Conservation (phyloP, 176 grass and related monocot genomes). For the Neostapfia colusana region DNA sequence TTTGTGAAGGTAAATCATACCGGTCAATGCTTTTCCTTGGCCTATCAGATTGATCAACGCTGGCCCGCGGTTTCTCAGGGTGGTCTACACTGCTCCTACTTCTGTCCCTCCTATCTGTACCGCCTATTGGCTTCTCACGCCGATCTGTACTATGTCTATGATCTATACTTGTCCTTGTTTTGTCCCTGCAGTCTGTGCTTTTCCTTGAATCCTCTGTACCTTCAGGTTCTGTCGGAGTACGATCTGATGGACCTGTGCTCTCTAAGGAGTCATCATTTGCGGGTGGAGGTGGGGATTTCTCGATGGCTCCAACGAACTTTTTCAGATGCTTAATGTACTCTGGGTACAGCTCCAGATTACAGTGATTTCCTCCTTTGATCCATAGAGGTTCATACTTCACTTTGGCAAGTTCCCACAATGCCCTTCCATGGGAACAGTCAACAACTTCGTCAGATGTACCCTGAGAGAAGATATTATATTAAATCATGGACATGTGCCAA, state of each 20-base stretch:
- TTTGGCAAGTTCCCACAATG: constrained; percentile 85
- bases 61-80: constrained; percentile 60
- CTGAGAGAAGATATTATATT: constrained; percentile 46
- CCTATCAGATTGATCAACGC: constrained; percentile 76
- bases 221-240: constrained; percentile 39
- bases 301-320: constrained; percentile 77
- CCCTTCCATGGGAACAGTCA: constrained; percentile 84
- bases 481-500: constrained; percentile 1
- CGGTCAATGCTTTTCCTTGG: constrained; percentile 95
- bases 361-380: constrained; percentile 94
- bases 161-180: constrained; percentile 50
- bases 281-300: constrained; percentile 55
- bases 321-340: constrained; percentile 95
- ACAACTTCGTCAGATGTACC: constrained; percentile 93
- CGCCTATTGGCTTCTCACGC: constrained; percentile 62
- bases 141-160: constrained; percentile 52
- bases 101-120: constrained; percentile 79
- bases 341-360: constrained; percentile 86
- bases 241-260: constrained; percentile 41
- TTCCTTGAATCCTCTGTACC: constrained; percentile 54
- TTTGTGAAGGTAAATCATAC: constrained; percentile 41
- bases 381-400: constrained; percentile 97
- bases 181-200: constrained; percentile 69
- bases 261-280: constrained; percentile 42
- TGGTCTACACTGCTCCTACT: constrained; percentile 70